A percentile compares a stretch with the other conserved stretches of the same genome.
Conservation (phyloP, 495 filamentous ascomycete species). For the Penicillium herquei region DNA sequence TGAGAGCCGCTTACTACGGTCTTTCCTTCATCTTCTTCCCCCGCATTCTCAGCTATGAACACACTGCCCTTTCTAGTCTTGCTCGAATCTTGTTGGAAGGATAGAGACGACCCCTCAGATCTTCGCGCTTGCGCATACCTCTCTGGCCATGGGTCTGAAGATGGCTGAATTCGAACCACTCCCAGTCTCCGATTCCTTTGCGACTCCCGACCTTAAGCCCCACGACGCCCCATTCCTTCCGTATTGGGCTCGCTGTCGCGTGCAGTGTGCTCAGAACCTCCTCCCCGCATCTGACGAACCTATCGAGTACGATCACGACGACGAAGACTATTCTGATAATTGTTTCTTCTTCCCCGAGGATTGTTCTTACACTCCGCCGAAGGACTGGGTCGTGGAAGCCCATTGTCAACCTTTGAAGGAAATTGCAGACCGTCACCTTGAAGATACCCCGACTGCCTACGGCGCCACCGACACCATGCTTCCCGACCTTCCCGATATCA, state of each 20-base stretch:
- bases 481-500: conserved; percentile 48
- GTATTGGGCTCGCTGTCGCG: conserved; percentile 41
- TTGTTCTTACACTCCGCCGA: conserved; percentile 44
- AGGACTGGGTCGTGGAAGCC: conserved; percentile 27
- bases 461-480: conserved; percentile 39
- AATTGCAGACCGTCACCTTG: conserved; percentile 2
- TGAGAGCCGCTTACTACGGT: neutral
- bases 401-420: conserved; percentile 9
- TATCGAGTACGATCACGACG: conserved; percentile 48
- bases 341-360: conserved; percentile 51
- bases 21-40: conserved; percentile 2
- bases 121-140: neutral
- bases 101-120: conserved; percentile 3
- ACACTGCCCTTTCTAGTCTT: conserved; percentile 9
- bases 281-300: conserved; percentile 42
- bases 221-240: conserved; percentile 29
- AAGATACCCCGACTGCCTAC: conserved; percentile 1
- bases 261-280: conserved; percentile 42
- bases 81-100: conserved; percentile 12
- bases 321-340: conserved; percentile 47
- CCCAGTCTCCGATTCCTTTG: conserved; percentile 21
- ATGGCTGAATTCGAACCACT: conserved; percentile 31
- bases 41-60: conserved; percentile 13
- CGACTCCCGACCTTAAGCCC: conserved; percentile 13
- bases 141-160: conserved; percentile 25